Percentiles rank a stretch among this genome's conserved stretches.
Conservation (phyloP, 176 grass and related monocot genomes). For the Hordeum vulgare region DNA sequence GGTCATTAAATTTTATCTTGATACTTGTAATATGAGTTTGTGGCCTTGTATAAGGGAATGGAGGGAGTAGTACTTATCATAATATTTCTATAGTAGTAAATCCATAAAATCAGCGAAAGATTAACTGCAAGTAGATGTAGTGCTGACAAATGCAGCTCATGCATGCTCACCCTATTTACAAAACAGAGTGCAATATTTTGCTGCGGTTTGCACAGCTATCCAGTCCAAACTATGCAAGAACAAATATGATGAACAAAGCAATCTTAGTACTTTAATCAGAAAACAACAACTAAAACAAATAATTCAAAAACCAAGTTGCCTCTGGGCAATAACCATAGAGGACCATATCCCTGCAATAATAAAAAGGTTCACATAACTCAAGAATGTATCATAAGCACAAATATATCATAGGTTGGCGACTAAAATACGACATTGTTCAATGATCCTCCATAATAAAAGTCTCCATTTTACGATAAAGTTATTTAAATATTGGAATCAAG, state of each 20-base stretch:
- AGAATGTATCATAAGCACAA: not conserved
- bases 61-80: too few species aligned
- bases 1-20: too few species aligned
- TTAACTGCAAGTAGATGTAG: not conserved
- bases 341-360: not conserved
- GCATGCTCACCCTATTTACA: not conserved
- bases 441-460: not conserved
- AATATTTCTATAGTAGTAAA: too few species aligned
- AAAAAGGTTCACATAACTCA: not conserved
- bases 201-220: not conserved
- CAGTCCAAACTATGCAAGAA: not conserved
- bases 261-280: not conserved
- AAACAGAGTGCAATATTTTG: not conserved
- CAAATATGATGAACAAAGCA: not conserved
- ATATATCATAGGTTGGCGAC: not conserved
- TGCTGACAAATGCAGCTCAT: not conserved
- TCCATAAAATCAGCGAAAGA: too few species aligned
- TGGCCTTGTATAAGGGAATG: too few species aligned
- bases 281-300: not conserved
- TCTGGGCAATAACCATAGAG: not conserved
- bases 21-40: too few species aligned
- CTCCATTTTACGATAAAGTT: not conserved
- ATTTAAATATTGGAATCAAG: not conserved
- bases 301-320: not conserved
- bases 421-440: not conserved